Evolutionary conservation across 1,139 yeast genomes (phyloP), one percentile per base, ranked within the genome.

Genomic region (Debaryomycetaceae sp.): DNA sequence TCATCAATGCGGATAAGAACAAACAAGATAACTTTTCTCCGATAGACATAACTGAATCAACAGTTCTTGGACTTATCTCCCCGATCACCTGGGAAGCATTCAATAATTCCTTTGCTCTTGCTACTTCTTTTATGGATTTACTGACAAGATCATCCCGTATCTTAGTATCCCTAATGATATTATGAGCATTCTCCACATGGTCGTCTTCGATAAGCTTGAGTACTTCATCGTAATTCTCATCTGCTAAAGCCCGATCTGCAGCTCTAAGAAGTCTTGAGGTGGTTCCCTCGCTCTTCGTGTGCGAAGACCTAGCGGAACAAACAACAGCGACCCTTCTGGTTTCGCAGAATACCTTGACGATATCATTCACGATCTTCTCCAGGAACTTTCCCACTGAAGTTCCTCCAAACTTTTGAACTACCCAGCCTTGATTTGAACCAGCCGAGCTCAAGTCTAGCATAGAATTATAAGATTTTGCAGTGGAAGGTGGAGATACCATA

Each of bases 371-470:
- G 44, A 93, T 93, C 52, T 84, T 79, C 44, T 76, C 81, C 6
- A 97, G 88, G 63, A 91, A 91, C 63, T 93, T 93, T 30, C 99
- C 99, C 35, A 93, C 97, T 39, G 95, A 85, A n/a, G 99, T 93
- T 43, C 99, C 99, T 38, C 99, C 99, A 58, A 88, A 93, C 66
- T 93, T 93, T 64, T 93, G 99, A 6, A 93, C 87, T 22, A 93
- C 70, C 97, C 98, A 91, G 17, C 82, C 82, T 24, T 49, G 44
- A n/a, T 52, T 44, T 27, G 54, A 44, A 23, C 53, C 53, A 37
- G 39, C 48, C 24, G 60, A 50, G 24, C 60, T 61, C 41, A 74
- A 60, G 51, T 74, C 79, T 37, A 69, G 59, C 35, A 74, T 75
- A 4, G 78, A 72, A 47, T 70, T 73, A 49, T 70, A 74, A 4